Conservation (phyloP, 1,139 yeast genomes). For the Kodamaea sp. region DNA sequence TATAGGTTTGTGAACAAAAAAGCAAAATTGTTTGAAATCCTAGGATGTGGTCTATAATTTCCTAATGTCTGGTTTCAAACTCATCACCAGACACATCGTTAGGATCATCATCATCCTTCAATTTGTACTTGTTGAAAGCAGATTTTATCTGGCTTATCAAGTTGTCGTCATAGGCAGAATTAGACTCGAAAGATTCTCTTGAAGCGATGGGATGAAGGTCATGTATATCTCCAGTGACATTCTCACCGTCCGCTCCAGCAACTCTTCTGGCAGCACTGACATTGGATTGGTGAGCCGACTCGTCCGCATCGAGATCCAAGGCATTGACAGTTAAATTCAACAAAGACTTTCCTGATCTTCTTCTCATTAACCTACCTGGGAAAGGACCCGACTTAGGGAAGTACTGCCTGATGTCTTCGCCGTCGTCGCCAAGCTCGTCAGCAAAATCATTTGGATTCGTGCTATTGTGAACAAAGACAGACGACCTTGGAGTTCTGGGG, state of each 20-base stretch:
- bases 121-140: slow-evolving; percentile 52
- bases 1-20: too few species aligned
- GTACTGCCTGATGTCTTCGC: slow-evolving; percentile 35
- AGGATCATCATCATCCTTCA: slow-evolving; percentile 38
- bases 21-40: too few species aligned
- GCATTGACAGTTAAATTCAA: slow-evolving; percentile 67
- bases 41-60: too few species aligned
- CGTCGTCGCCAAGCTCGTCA: slow-evolving; percentile 29
- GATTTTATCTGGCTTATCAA: slow-evolving; percentile 53
- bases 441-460: slow-evolving; percentile 12
- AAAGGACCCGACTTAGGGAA: slow-evolving; percentile 52
- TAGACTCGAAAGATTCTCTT: slow-evolving; percentile 37
- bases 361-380: slow-evolving; percentile 58
- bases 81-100: slow-evolving; percentile 55
- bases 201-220: slow-evolving; percentile 36
- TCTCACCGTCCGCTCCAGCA: slow-evolving; percentile 18
- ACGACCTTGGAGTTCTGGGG: slow-evolving; percentile 35
- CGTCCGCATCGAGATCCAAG: slow-evolving; percentile 67
- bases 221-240: slow-evolving; percentile 20
- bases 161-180: slow-evolving; percentile 34
- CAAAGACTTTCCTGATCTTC: slow-evolving; percentile 72
- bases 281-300: slow-evolving; percentile 28
- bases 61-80: slow-evolving; percentile 47
- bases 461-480: slow-evolving; percentile 26
- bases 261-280: slow-evolving; percentile 20